Evolutionary conservation across 2,329 filamentous ascomycete species (phyloP).

Genomic region (Thermoascus crustaceus): DNA sequence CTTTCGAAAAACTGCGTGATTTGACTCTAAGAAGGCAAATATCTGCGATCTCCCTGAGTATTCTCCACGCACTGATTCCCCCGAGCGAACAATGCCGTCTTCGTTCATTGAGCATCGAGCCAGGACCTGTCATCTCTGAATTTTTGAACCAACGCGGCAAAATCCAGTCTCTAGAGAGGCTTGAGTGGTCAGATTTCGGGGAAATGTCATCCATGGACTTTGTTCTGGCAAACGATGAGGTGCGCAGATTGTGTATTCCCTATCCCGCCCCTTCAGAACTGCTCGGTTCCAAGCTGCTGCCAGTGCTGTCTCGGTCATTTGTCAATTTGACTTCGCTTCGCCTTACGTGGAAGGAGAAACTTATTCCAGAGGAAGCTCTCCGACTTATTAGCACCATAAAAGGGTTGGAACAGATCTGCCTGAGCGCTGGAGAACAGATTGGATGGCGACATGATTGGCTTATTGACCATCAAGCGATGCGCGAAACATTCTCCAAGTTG

Average conservation of each 20-base stretch:
- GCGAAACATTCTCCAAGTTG: constrained; percentile 1
- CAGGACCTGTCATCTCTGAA: not conserved
- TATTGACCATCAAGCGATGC: constrained; percentile 5
- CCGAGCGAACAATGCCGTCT: not conserved
- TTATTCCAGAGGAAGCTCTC: constrained; percentile 3
- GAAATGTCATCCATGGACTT: not conserved
- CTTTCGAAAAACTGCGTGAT: not conserved
- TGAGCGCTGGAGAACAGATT: constrained; percentile 5
- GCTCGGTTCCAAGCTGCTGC: constrained; percentile 1
- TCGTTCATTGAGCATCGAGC: not conserved
- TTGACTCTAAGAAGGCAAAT: not conserved
- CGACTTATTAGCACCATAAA: constrained; percentile 1
- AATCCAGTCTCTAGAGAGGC: not conserved
- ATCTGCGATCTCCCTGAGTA: not conserved
- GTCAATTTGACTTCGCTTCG: constrained; percentile 2
- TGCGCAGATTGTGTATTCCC: not conserved
- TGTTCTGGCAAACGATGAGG: constrained; percentile 1
- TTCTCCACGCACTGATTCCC: not conserved
- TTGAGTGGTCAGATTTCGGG: not conserved
- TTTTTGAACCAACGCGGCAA: not conserved
- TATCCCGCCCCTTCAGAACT: not conserved
- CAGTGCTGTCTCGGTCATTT: constrained; percentile 3
- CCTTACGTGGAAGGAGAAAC: constrained; percentile 1
- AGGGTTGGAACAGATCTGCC: constrained; percentile 5
- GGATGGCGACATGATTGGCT: constrained; percentile 3